Evolutionary conservation across 495 filamentous ascomycete genomes (phyloP), one percentile per base, ranked within the genome.

Genomic region (Lentithecium fluviatile): DNA sequence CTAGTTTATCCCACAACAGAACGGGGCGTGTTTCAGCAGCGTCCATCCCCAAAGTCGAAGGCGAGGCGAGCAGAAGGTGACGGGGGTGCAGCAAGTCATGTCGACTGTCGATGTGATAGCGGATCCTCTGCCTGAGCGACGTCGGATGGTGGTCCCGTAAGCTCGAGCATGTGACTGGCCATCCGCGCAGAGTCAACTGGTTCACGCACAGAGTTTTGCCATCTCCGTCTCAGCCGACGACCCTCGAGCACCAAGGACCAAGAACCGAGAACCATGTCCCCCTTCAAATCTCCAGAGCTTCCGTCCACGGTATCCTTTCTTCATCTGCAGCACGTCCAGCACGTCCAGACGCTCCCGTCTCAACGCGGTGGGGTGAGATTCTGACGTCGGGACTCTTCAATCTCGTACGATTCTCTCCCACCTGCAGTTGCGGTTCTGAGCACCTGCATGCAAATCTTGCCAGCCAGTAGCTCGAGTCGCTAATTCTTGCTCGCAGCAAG

Each of bases 1-100:
- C 53, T 17, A 52, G 4, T 43, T 50, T 65, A 60, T 38, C 62
- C 34, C 4, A 51, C 42, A 47, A 24, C 26, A 56, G 62, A 34
- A 50, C 49, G 32, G 54, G 34, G 45, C 43, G 29, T 55, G 62
- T 65, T 65, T 65, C 62, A 65, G 20, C 45, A 58, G 55, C 60
- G 46, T 43, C 37, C 12, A 47, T 56, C 51, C 51, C 34, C 34
- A 54, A 15, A n/a, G 25, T 62, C 19, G 25, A 20, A n/a, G 17
- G 20, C 45, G 45, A 56, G 60, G 52, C 60, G 60, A 63, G 52
- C 36, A 45, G 29, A 32, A 32, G 29, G 29, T 32, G 29, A 32
- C 29, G 29, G 10, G 42, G 23, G 55, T n/a, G 29, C 51, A 34
- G 46, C 52, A 51, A 32, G 24, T 37, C 52, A 15, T 36, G 60